Evolutionary conservation across 2,329 filamentous ascomycete genomes (phyloP), one percentile per base, ranked within the genome.

Genomic region (Monosporascus sp.): DNA sequence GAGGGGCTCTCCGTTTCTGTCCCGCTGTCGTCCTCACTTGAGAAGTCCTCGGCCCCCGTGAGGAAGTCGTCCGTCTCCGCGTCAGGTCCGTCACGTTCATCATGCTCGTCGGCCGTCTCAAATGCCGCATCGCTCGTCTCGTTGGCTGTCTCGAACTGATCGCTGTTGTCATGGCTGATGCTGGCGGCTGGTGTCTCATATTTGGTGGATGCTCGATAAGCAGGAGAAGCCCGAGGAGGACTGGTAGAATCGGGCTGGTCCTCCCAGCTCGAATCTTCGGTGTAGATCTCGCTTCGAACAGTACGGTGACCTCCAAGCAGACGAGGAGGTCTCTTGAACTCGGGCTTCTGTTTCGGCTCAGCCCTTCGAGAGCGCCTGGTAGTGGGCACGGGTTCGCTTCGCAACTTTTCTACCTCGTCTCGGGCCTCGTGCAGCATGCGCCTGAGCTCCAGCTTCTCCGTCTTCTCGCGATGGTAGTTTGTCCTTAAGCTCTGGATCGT

Each of bases 391-490:
- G 72, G 73, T 35, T 83, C 80, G 53, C 76, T 82, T 55, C 85
- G 82, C 47, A 83, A 72, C 70, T 90, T 79, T 65, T 88, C 94
- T 27, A 99, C 75, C 65, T 99, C 94, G 67, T 99, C 94, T 37
- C 92, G 86, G 24, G 93, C 88, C 65, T 99, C 94, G 73, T 97
- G 93, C 31, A 97, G 82, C 81, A 99, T 90, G 55, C 93, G 88
- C 72, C 90, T 92, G 51, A 97, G 82, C 72, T 99, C 94, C 27
- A 97, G 82, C 77, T 97, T 99, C 71, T 99, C 94, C 0, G 93
- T 97, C 84, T 97, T 99, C 71, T 99, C 94, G 36, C 94, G 88
- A 70, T 99, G 93, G 47, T 97, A 89, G 64, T 92, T 96, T 69
- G 88, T 91, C 72, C 96, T 91, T 62, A 97, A 82, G 64, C 90